These are phyloP conservation scores for Blastobotrys ciferrii DNA, from an alignment of 1,139 yeast genomes.

Conservation along the genomic window DNA sequence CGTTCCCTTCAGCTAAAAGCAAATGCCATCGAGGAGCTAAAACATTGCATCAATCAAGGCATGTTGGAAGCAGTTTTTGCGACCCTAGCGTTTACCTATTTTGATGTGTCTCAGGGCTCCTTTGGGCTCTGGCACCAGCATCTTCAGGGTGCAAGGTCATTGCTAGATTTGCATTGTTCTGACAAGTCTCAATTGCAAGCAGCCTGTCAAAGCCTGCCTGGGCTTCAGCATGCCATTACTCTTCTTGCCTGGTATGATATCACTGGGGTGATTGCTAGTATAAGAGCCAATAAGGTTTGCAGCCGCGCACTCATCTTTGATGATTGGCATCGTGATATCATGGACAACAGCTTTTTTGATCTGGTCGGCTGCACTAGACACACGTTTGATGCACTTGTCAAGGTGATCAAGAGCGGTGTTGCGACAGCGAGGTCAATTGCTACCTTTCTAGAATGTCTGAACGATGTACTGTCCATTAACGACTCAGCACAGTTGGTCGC, in stretches of 20 bases:
- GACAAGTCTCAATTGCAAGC: slow-evolving; percentile 16
- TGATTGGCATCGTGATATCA: slow-evolving; percentile 25
- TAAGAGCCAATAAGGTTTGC: not conserved
- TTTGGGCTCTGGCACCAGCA: slow-evolving; percentile 26
- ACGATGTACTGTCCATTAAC: slow-evolving; percentile 12
- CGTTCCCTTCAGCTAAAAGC: slow-evolving; percentile 21
- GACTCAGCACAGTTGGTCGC: not conserved
- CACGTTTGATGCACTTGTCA: slow-evolving; percentile 18
- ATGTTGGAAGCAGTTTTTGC: slow-evolving; percentile 26
- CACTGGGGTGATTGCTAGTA: slow-evolving; percentile 22
- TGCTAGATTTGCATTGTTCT: slow-evolving; percentile 25
- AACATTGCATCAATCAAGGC: slow-evolving; percentile 21
- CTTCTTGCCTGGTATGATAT: slow-evolving; percentile 27
- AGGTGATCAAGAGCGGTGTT: slow-evolving; percentile 12
- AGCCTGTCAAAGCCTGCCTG: slow-evolving; percentile 21
- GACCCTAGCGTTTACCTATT: slow-evolving; percentile 25
- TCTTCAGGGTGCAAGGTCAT: slow-evolving; percentile 23
- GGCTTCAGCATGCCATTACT: slow-evolving; percentile 26
- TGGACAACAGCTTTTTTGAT: slow-evolving; percentile 23
- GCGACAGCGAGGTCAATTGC: not conserved
- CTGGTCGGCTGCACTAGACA: slow-evolving; percentile 24
- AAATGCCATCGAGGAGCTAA: slow-evolving; percentile 23
- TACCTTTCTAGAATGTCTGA: slow-evolving; percentile 8
- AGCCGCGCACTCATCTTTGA: slow-evolving; percentile 22
- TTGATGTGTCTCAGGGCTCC: slow-evolving; percentile 27